Conservation (phyloP, 441 rosid genomes). For the Capsella rubella region DNA sequence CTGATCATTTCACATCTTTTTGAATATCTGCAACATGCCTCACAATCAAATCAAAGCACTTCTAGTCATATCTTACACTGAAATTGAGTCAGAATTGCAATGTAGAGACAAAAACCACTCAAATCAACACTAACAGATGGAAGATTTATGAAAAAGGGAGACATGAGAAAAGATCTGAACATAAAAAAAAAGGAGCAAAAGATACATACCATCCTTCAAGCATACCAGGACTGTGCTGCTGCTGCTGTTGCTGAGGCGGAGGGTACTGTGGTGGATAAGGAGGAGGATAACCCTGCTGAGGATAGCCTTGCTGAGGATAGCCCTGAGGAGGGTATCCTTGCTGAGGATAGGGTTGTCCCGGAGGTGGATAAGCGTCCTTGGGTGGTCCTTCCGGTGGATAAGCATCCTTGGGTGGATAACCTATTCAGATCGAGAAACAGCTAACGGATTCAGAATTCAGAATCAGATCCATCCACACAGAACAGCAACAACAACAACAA, state of each 20-base stretch:
- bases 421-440: constrained; percentile 11
- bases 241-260: constrained; percentile 26
- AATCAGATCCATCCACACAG: neutral
- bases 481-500: neutral
- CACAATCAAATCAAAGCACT: neutral
- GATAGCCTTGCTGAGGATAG: constrained; percentile 25
- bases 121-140: too few species aligned
- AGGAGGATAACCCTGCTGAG: constrained; percentile 37
- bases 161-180: too few species aligned
- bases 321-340: constrained; percentile 37
- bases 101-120: neutral
- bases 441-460: neutral
- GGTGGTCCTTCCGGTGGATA: constrained; percentile 23
- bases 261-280: constrained; percentile 32
- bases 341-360: constrained; percentile 36
- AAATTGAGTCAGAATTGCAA: neutral
- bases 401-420: constrained; percentile 29
- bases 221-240: constrained; percentile 23
- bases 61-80: neutral
- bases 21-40: neutral
- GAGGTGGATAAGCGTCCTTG: constrained; percentile 26
- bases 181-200: too few species aligned
- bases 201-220: constrained; percentile 44
- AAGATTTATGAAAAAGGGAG: too few species aligned
- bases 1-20: neutral